Evolutionary conservation across 2,329 filamentous ascomycete genomes (phyloP).

Genomic region (Cyphellophora europaea): DNA sequence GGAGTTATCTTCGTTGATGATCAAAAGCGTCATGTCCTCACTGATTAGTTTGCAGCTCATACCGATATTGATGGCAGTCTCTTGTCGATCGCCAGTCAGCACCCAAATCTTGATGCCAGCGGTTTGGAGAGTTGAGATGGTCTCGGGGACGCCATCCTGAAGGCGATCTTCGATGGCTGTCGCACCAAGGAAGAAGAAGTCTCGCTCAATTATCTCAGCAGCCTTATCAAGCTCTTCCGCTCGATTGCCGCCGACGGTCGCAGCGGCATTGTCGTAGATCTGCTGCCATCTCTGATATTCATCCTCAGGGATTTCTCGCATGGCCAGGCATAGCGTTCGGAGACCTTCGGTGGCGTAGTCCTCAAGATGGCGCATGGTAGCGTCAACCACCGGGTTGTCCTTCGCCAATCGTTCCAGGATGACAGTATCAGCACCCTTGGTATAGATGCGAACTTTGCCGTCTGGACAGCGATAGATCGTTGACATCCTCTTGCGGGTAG

Average conservation of each 20-base stretch:
- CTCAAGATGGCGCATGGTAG: conserved; percentile 90
- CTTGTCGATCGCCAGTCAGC: conserved; percentile 90
- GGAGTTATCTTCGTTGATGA: conserved; percentile 83
- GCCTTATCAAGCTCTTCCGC: conserved; percentile 95
- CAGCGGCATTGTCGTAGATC: conserved; percentile 78
- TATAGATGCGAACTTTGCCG: conserved; percentile 87
- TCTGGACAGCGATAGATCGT: conserved; percentile 94
- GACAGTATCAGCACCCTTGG: conserved; percentile 94
- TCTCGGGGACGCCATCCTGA: conserved; percentile 95
- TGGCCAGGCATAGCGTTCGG: conserved; percentile 85
- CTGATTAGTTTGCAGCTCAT: conserved; percentile 99
- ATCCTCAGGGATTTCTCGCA: conserved; percentile 83
- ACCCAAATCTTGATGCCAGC: conserved; percentile 99
- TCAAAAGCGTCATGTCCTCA: conserved; percentile 96
- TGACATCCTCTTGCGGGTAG: conserved; percentile 94
- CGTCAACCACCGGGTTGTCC: conserved; percentile 77
- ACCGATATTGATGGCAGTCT: conserved; percentile 98
- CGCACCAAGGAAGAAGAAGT: conserved; percentile 82
- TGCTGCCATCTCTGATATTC: conserved; percentile 83
- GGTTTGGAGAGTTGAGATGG: conserved; percentile 91
- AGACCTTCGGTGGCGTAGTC: conserved; percentile 96
- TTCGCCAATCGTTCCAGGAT: conserved; percentile 83
- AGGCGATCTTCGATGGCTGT: conserved; percentile 96
- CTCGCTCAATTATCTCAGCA: conserved; percentile 86
- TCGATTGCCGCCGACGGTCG: conserved; percentile 84